phyloP scores from a whole-genome alignment of 2,329 filamentous ascomycete genomes.

The Aspergillus oerlinghausenensis region DNA sequence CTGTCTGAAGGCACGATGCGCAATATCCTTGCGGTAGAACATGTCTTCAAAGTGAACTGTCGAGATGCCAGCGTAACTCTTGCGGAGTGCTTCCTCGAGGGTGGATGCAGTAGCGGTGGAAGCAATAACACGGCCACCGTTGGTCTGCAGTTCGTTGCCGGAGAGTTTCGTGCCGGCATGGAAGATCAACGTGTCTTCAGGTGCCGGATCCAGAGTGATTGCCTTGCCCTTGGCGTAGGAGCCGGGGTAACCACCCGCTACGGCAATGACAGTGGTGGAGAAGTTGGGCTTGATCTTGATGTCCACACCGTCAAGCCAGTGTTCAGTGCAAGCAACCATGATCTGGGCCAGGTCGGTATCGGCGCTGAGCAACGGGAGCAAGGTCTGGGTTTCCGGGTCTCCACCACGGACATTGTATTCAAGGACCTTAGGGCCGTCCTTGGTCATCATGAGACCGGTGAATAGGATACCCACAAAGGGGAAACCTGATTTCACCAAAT shows the following conservation, averaged over 20 bases:
- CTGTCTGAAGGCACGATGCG: constrained; percentile 57
- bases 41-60: constrained; percentile 80
- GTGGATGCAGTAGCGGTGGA: constrained; percentile 74
- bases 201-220: constrained; percentile 53
- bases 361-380: constrained; percentile 69
- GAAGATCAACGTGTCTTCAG: constrained; percentile 69
- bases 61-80: constrained; percentile 79
- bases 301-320: constrained; percentile 65
- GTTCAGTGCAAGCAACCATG: constrained; percentile 78
- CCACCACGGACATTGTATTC: constrained; percentile 95
- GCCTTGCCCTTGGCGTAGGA: constrained; percentile 73
- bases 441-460: constrained; percentile 83
- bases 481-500: constrained; percentile 23
- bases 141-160: constrained; percentile 63
- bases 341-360: constrained; percentile 83
- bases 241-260: constrained; percentile 85
- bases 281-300: constrained; percentile 66
- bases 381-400: constrained; percentile 85
- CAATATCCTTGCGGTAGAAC: constrained; percentile 92
- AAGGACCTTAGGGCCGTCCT: constrained; percentile 71
- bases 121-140: constrained; percentile 88
- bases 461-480: constrained; percentile 44
- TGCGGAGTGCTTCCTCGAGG: constrained; percentile 75
- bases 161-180: constrained; percentile 78
- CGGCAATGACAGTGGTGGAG: constrained; percentile 89